Conservation (phyloP, 768 basidiomycete genomes). For the Grammothele lineata region DNA sequence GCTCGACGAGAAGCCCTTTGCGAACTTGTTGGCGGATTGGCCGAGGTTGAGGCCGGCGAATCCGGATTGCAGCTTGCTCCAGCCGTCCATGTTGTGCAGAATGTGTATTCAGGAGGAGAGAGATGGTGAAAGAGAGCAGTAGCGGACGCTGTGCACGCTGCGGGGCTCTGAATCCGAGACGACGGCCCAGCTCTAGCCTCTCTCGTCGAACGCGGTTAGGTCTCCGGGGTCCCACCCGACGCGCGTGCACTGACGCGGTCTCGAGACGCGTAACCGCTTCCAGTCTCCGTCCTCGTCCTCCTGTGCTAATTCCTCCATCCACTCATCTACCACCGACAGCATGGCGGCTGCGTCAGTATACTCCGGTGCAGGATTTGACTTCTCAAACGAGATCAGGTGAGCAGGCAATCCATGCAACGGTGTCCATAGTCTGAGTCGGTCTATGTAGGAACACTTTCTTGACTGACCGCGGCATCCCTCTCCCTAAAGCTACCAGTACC, state of each 20-base stretch:
- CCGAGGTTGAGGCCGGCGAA: conserved; percentile 64
- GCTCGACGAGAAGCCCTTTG: conserved; percentile 76
- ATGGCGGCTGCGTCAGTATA: conserved; percentile 49
- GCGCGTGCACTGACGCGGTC: conserved; percentile 18
- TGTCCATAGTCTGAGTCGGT: not conserved
- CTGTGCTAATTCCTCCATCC: too few relatives aligned
- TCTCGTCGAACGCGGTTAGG: too few relatives aligned
- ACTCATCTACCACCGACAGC: not conserved
- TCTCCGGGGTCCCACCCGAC: conserved; percentile 9
- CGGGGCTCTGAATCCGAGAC: not conserved
- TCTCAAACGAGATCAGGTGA: conserved; percentile 72
- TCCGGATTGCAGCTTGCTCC: conserved; percentile 66
- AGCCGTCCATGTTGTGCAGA: conserved; percentile 38
- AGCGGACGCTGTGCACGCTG: conserved; percentile 7
- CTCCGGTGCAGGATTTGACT: conserved; percentile 65
- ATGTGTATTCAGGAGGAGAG: not conserved
- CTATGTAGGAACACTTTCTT: conserved; percentile 65
- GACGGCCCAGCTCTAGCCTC: not conserved
- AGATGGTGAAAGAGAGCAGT: not conserved
- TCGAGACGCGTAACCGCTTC: conserved; percentile 10
- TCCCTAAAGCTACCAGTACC: conserved; percentile 85
- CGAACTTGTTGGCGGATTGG: conserved; percentile 69
- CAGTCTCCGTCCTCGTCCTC: conserved; percentile 1
- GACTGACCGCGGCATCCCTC: conserved; percentile 59
- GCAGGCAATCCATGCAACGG: not conserved